Base-by-base conservation (phyloP, 441 rosid genomes). In the Eugenia klotzschiana region DNA sequence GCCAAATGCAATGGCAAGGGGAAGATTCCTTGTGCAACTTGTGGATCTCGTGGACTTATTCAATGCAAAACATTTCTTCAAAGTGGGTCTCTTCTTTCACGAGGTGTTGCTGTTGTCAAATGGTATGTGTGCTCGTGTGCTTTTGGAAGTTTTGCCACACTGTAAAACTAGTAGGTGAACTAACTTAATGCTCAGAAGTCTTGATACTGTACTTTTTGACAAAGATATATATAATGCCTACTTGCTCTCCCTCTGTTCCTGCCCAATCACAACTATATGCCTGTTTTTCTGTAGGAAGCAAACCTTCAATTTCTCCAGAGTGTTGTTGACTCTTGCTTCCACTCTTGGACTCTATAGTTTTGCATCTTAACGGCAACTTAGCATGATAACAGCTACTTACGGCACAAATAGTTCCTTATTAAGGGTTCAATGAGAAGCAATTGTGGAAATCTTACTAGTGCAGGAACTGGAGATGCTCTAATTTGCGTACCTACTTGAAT, bases 1-100 rank as follows among this genome's bases (percentile, higher is more conserved):
- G 40, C 58, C 56, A 86, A 84, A 43, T 97, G 99, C 87, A 85
- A 86, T 51, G 98, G 99, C 46, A 91, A 97, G 89, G 98, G 99
- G 85, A 93, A 91, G 89, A 87, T 94, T 88, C 94, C 95, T 18
- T 95, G 99, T 83, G 89, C 91, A 7, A 92, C 91, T 64, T 95
- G 98, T 85, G 94, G 92, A 84, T 97, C 98, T 84, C 93, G 90
- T 79, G 98, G 98, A 80, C 86, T 94, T 20, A 89, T 95, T 77
- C 94, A 93, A 89, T 97, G 99, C 79, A 80, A 88, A 87, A 88
- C 89, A 60, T 94, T 98, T 80, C n/a, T 41, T 1, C 94, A 91
- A 87, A 89, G 89, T 49, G 97, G 98, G 69, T 94, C 94, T 87
- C 89, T 95, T 87, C 87, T 93, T 89, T 90, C 95, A 26, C 86